Conservation (phyloP, 192 early-diverging fungal species). For the Rhizophlyctis rosea region DNA sequence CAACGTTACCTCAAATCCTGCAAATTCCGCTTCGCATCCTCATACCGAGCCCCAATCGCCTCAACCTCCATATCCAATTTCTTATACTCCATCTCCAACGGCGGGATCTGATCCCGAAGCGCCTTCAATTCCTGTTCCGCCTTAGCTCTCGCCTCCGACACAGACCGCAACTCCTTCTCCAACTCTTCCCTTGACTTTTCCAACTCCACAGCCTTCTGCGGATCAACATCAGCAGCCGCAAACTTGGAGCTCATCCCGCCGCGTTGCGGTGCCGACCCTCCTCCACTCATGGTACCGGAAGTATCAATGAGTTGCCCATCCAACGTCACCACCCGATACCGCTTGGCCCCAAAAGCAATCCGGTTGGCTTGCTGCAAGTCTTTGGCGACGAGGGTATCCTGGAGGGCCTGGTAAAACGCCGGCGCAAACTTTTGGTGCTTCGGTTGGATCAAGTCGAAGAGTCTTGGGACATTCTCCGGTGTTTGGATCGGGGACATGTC, state of each 20-base stretch:
- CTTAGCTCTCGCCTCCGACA: slow-evolving; percentile 8
- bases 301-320: slow-evolving; percentile 89
- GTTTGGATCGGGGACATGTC: slow-evolving; percentile 55
- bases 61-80: slow-evolving; percentile 74
- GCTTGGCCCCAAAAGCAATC: slow-evolving; percentile 79
- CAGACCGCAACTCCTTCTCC: slow-evolving; percentile 17
- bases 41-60: slow-evolving; percentile 60
- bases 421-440: slow-evolving; percentile 67
- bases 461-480: slow-evolving; percentile 72
- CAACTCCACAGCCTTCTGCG: slow-evolving; percentile 7
- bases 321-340: slow-evolving; percentile 92
- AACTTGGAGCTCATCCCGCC: slow-evolving; percentile 90
- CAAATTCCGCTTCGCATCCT: slow-evolving; percentile 66
- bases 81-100: slow-evolving; percentile 57
- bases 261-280: slow-evolving; percentile 66
- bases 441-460: slow-evolving; percentile 86
- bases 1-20: slow-evolving; percentile 48
- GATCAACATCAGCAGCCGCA: slow-evolving; percentile 6
- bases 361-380: slow-evolving; percentile 80
- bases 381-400: slow-evolving; percentile 83
- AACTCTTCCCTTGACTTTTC: slow-evolving; percentile 12
- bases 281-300: slow-evolving; percentile 91
- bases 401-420: slow-evolving; percentile 84
- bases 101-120: slow-evolving; percentile 35
- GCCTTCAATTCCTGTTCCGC: slow-evolving; percentile 22